These are phyloP conservation scores for Plasmodium malariae DNA, from an alignment of 169 alveolate species.

Conservation along the genomic window DNA sequence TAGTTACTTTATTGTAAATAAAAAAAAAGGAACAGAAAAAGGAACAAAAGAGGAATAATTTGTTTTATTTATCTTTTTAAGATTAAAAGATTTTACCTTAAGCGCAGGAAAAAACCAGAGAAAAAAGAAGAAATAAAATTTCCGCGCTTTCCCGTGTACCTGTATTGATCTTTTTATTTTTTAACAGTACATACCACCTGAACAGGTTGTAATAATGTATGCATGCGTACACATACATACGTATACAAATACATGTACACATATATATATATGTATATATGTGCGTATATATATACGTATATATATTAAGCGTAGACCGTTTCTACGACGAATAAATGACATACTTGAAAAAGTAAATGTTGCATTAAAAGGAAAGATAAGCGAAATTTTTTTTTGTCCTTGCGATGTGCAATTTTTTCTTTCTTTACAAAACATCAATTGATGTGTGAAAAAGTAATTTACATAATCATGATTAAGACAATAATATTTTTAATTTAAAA, in stretches of 20 bases:
- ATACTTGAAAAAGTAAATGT: no score
- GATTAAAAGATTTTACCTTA: no score
- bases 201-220: neutral
- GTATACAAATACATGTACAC: neutral
- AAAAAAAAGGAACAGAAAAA: neutral
- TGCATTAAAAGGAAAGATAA: no score
- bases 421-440: neutral
- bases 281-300: no score
- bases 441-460: neutral
- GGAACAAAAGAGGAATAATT: neutral
- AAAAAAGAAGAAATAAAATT: neutral
- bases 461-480: neutral
- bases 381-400: neutral
- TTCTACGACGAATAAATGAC: no score
- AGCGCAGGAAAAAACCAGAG: neutral
- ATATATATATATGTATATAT: no score
- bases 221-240: neutral
- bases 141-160: neutral
- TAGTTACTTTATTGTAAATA: neutral
- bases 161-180: neutral
- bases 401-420: neutral
- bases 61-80: neutral
- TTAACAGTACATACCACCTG: neutral
- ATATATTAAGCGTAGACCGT: no score
- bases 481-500: no score